These are phyloP conservation scores for Penicillium sp. DNA, from an alignment of 2,329 filamentous ascomycete genomes.

Conservation along the genomic window DNA sequence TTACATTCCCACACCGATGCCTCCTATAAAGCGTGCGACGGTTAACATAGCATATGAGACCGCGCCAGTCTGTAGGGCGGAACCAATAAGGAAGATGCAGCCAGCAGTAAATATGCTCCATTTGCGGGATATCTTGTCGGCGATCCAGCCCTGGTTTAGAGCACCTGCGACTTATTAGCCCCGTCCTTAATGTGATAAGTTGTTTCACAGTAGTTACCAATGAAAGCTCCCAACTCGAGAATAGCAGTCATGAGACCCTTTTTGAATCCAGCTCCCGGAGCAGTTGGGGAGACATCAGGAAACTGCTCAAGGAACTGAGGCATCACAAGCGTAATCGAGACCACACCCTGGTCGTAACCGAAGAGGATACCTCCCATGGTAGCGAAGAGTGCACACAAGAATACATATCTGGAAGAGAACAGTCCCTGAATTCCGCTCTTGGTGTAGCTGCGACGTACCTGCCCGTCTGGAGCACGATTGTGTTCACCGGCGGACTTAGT, in stretches of 20 bases:
- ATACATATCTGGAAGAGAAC: neutral
- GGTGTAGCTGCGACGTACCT: neutral
- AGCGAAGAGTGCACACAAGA: neutral
- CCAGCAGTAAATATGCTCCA: neutral
- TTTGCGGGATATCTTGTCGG: neutral
- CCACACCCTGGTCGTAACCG: neutral
- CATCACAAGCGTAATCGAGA: neutral
- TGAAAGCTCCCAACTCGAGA: neutral
- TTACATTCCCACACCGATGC: neutral
- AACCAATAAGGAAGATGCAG: neutral
- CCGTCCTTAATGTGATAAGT: neutral
- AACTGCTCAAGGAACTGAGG: neutral
- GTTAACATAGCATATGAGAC: neutral
- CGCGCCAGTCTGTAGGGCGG: neutral
- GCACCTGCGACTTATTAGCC: neutral
- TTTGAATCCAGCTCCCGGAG: neutral
- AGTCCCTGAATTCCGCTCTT: neutral
- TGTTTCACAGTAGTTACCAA: neutral
- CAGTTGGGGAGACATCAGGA: neutral
- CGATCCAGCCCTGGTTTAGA: neutral
- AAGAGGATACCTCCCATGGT: neutral
- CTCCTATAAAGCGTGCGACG: neutral
- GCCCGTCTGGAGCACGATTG: neutral
- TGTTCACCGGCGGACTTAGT: neutral
- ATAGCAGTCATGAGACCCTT: neutral